Percentiles rank a stretch among this genome's conserved stretches.
Evolutionary conservation across 2,329 filamentous ascomycete species (phyloP).

Genomic region (Colletotrichum higginsianum): DNA sequence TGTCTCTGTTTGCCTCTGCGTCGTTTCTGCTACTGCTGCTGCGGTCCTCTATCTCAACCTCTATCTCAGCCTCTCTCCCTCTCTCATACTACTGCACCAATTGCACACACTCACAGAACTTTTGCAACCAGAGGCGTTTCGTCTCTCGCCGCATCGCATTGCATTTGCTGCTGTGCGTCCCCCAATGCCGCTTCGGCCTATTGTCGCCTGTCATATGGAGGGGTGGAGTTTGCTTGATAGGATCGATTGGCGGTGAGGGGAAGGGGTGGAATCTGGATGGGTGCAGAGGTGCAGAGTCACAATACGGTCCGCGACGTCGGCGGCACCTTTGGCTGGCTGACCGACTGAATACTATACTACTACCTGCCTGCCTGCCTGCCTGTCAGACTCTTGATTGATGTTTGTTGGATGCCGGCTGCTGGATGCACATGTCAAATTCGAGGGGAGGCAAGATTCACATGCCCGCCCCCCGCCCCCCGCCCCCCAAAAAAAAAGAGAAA

Average conservation of each 20-base stretch:
- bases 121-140: constrained; percentile 5
- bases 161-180: constrained; percentile 4
- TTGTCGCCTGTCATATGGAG: background rate
- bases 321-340: constrained; percentile 1
- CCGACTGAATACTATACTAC: too few species aligned
- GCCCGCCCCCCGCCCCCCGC: background rate
- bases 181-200: background rate
- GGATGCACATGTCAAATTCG: constrained; percentile 12
- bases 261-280: background rate
- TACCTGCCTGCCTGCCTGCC: background rate
- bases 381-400: background rate
- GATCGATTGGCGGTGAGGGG: constrained; percentile 34
- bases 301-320: constrained; percentile 5
- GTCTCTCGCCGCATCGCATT: constrained; percentile 13
- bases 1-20: constrained; percentile 1
- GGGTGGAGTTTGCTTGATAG: background rate
- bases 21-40: background rate
- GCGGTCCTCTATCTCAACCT: too few species aligned
- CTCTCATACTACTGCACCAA: constrained; percentile 7
- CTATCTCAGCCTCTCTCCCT: too few species aligned
- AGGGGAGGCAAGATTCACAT: constrained; percentile 20
- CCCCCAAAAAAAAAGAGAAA: too few species aligned
- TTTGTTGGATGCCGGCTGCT: background rate
- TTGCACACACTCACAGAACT: background rate
- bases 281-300: background rate